A percentile compares a stretch with the other conserved stretches of the same genome.
phyloP scores from a whole-genome alignment of 2,329 filamentous ascomycete genomes.

The Curvularia sp. region DNA sequence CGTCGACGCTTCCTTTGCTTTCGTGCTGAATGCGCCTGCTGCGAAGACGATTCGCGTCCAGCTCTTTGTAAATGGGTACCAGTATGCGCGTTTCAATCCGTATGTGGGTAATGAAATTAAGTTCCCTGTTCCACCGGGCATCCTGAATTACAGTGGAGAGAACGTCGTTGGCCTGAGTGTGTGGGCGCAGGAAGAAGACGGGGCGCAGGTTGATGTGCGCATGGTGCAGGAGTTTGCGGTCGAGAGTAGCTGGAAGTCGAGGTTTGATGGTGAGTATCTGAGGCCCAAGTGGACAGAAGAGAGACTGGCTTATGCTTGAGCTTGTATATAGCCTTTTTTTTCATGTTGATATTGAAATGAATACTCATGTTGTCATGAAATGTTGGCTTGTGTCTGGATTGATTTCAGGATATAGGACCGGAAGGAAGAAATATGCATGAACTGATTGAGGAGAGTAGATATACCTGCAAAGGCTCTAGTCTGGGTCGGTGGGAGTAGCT shows the following conservation, averaged over 20 bases:
- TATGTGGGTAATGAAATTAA: conserved; percentile 67
- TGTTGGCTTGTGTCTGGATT: background rate
- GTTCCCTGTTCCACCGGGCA: conserved; percentile 67
- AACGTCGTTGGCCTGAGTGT: conserved; percentile 66
- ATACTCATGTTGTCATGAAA: too few species aligned
- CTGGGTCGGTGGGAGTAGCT: background rate
- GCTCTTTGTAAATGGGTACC: conserved; percentile 70
- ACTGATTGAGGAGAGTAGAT: background rate
- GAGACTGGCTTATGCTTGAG: conserved; percentile 43
- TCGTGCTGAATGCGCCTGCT: conserved; percentile 59
- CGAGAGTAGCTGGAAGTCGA: conserved; percentile 61
- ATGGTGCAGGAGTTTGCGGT: conserved; percentile 64
- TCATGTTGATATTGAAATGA: background rate
- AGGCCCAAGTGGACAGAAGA: conserved; percentile 59
- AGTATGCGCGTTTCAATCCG: conserved; percentile 67
- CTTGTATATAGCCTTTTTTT: background rate
- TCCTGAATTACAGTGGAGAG: conserved; percentile 64
- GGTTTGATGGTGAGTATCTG: conserved; percentile 58
- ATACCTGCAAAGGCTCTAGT: background rate
- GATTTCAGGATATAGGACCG: background rate
- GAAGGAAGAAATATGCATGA: background rate
- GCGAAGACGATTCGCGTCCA: conserved; percentile 60
- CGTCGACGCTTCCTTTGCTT: conserved; percentile 64
- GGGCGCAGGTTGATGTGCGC: conserved; percentile 59
- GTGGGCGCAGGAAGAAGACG: conserved; percentile 65